phyloP scores from a whole-genome alignment of 140 eudicot genomes.

The Stevia rebaudiana region DNA sequence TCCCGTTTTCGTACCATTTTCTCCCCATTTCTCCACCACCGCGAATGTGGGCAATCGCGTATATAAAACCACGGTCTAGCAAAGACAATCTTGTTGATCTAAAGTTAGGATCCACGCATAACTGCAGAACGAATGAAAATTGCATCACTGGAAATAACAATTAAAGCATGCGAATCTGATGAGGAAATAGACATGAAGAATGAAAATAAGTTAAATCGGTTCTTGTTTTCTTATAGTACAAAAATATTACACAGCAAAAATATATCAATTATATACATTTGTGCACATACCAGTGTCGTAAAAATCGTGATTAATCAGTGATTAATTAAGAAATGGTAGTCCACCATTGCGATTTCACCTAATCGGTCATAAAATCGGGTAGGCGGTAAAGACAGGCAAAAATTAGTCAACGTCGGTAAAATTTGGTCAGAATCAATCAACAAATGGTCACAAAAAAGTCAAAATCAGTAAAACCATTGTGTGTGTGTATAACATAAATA shows the following conservation, averaged over 20 bases:
- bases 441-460: too few relatives aligned
- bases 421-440: too few relatives aligned
- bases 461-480: too few relatives aligned
- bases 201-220: not conserved
- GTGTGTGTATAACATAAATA: too few relatives aligned
- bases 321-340: too few relatives aligned
- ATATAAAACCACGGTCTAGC: constrained; percentile 78
- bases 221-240: not conserved
- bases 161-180: constrained; percentile 15
- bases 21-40: constrained; percentile 99
- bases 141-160: constrained; percentile 6
- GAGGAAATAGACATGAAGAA: not conserved
- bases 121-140: constrained; percentile 38
- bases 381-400: too few relatives aligned
- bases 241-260: not conserved
- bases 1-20: constrained; percentile 84
- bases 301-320: too few relatives aligned
- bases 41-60: constrained; percentile 72
- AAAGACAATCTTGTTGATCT: constrained; percentile 74
- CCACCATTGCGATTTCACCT: too few relatives aligned
- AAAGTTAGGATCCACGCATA: constrained; percentile 71
- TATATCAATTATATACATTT: not conserved
- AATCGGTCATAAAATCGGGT: too few relatives aligned
- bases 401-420: too few relatives aligned
- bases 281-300: not conserved